Percentiles rank a stretch among this genome's conserved stretches.
Conservation (phyloP, 2,329 filamentous ascomycete species). For the Karstenula rhodostoma region DNA sequence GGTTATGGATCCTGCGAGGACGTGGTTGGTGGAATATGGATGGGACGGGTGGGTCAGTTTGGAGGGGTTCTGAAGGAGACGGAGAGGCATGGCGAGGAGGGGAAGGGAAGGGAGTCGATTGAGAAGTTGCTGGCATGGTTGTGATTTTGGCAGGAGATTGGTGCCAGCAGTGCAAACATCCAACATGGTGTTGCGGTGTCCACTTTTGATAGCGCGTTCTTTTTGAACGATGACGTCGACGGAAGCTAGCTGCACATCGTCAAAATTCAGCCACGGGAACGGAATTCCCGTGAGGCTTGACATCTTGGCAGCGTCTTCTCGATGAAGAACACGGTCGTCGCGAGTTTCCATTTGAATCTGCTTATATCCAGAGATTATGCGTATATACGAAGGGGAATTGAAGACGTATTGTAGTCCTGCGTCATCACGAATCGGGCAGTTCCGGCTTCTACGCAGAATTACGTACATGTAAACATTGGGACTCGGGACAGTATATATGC, state of each 20-base stretch:
- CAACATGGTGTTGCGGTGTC: not conserved
- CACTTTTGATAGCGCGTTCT: not conserved
- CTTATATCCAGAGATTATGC: no score
- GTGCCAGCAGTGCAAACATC: not conserved
- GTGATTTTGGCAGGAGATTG: not conserved
- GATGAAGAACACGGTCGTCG: not conserved
- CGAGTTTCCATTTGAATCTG: not conserved
- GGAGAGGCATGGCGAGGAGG: constrained; percentile 6
- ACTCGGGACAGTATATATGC: not conserved
- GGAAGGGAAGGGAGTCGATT: not conserved
- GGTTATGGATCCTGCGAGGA: not conserved
- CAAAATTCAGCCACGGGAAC: not conserved
- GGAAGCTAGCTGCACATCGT: not conserved
- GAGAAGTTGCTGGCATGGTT: not conserved
- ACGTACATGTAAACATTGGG: not conserved
- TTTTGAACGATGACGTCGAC: not conserved
- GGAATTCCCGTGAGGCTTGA: not conserved
- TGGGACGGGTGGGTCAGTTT: constrained; percentile 11
- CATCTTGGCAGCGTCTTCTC: not conserved
- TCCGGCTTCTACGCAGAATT: not conserved
- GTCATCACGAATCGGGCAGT: not conserved
- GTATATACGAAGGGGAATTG: not conserved
- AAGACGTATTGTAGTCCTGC: not conserved
- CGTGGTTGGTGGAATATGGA: constrained; percentile 6
- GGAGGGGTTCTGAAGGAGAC: constrained; percentile 8